Percentiles rank a stretch among this genome's conserved stretches.
phyloP scores from a whole-genome alignment of 2,329 filamentous ascomycete species.

The Apiospora hydei region DNA sequence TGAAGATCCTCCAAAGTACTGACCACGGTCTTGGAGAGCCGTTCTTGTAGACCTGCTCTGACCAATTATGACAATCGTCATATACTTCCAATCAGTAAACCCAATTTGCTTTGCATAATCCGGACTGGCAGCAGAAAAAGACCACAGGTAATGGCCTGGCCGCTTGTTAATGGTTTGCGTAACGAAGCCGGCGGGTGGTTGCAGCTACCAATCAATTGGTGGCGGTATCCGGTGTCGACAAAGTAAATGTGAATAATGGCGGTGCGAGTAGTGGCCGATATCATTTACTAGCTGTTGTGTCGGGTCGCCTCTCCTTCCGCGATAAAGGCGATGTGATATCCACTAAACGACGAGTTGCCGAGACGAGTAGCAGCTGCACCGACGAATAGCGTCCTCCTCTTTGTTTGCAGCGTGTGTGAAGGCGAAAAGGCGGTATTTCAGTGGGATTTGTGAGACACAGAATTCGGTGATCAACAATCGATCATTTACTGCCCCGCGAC shows the following conservation, averaged over 20 bases:
- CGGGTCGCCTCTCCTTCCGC: background rate
- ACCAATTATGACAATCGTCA: background rate
- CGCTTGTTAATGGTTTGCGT: background rate
- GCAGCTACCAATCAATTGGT: constrained; percentile 7
- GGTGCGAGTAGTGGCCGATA: background rate
- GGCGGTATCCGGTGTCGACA: constrained; percentile 6
- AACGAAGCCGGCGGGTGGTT: background rate
- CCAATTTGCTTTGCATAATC: background rate
- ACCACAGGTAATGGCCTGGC: background rate
- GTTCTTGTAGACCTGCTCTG: background rate
- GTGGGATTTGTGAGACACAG: constrained; percentile 5
- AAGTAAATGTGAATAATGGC: background rate
- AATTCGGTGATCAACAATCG: background rate
- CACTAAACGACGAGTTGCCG: background rate
- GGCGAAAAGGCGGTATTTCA: background rate
- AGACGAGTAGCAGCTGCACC: background rate
- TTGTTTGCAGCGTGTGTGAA: background rate
- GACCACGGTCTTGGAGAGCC: background rate
- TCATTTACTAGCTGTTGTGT: background rate
- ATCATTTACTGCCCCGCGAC: constrained; percentile 10
- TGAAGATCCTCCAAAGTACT: background rate
- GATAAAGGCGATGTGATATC: background rate
- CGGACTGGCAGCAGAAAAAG: background rate
- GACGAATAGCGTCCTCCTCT: background rate
- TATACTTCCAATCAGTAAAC: background rate